Percentiles rank a stretch among this genome's conserved stretches.
Evolutionary conservation across 257 asterid genomes (phyloP).

Genomic region (Rhazya stricta): DNA sequence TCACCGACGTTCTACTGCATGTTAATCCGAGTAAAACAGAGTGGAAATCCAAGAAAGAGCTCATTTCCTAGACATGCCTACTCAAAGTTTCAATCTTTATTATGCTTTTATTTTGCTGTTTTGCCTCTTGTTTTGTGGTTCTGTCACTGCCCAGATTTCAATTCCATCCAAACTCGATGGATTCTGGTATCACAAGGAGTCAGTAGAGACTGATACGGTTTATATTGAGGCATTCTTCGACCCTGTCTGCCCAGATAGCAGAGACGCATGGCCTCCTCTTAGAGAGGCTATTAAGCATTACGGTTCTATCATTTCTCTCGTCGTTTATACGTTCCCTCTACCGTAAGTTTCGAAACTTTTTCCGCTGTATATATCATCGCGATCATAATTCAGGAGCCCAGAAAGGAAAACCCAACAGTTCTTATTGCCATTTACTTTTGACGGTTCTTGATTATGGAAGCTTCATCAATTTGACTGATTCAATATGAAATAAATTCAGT

Average conservation of each 20-base stretch:
- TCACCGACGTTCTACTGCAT: neutral
- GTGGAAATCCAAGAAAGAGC: neutral
- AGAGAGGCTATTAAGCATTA: conserved; percentile 44
- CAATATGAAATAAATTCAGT: too few species aligned
- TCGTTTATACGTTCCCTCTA: conserved; percentile 62
- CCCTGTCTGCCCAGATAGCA: conserved; percentile 88
- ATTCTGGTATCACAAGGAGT: conserved; percentile 49
- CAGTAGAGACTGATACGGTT: conserved; percentile 25
- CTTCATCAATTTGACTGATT: neutral
- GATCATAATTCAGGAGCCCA: neutral
- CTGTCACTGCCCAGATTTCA: conserved; percentile 24
- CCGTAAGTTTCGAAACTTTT: conserved; percentile 41
- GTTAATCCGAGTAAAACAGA: neutral
- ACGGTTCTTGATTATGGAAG: neutral
- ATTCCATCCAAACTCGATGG: conserved; percentile 56
- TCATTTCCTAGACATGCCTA: conserved; percentile 9
- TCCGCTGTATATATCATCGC: neutral
- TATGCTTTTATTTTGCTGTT: neutral
- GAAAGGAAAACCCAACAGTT: neutral
- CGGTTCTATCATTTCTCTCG: conserved; percentile 44
- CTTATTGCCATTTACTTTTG: neutral
- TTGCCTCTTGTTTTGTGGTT: conserved; percentile 4
- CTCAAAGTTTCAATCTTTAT: neutral
- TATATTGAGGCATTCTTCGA: conserved; percentile 79
- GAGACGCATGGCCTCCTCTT: conserved; percentile 88